A percentile compares a stretch with the other conserved stretches of the same genome.
Conservation (phyloP, 2,329 filamentous ascomycete species). For the Curvularia hawaiiensis region DNA sequence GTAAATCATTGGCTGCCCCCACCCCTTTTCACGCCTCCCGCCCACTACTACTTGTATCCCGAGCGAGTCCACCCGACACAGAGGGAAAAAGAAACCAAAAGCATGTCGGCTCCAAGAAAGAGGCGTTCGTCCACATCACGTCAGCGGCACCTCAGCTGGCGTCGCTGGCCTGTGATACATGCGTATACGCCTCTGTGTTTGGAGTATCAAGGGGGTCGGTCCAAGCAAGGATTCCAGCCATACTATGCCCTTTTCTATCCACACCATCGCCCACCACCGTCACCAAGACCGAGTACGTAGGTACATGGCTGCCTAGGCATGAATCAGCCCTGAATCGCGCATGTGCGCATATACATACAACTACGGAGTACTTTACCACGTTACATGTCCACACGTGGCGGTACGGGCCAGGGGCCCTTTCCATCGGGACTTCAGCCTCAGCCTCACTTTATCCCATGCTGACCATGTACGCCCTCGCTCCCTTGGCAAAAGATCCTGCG, state of each 20-base stretch:
- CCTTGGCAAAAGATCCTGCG: too few relatives aligned
- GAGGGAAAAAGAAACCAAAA: not conserved
- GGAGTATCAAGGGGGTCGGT: not conserved
- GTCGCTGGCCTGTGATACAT: too few relatives aligned
- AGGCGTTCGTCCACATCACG: not conserved
- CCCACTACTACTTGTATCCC: not conserved
- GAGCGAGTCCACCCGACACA: not conserved
- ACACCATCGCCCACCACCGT: not conserved
- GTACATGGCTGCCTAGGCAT: not conserved
- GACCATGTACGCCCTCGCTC: not conserved
- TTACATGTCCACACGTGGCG: not conserved
- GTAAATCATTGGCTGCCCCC: not conserved
- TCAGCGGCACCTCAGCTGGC: too few relatives aligned
- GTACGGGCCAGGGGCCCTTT: not conserved
- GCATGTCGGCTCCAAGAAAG: too few relatives aligned
- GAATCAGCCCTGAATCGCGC: not conserved
- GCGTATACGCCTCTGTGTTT: not conserved
- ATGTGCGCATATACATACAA: too few relatives aligned
- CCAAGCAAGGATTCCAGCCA: not conserved
- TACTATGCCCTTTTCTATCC: not conserved
- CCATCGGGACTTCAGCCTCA: not conserved
- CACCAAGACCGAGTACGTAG: not conserved
- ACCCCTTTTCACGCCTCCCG: not conserved
- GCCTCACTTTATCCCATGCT: not conserved
- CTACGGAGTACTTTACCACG: too few relatives aligned